A percentile compares a stretch with the other conserved stretches of the same genome.
Evolutionary conservation across 441 rosid species (phyloP).

Genomic region (Gossypium gossypioides): DNA sequence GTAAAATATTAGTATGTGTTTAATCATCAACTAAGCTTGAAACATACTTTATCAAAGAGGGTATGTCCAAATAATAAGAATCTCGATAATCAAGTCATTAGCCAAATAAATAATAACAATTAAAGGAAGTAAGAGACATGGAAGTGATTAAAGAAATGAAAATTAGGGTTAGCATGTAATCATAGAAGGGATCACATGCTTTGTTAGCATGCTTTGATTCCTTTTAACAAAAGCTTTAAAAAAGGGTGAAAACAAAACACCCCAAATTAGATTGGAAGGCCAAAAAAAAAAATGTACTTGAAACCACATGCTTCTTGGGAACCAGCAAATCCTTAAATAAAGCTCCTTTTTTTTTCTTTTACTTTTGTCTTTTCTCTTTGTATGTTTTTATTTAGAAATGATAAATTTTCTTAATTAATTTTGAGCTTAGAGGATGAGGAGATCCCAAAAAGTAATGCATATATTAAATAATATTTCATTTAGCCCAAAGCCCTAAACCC

Average conservation of each 20-base stretch:
- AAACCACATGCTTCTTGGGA: slow-evolving; percentile 55
- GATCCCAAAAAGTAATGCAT: slow-evolving; percentile 43
- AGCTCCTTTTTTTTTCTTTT: neutral
- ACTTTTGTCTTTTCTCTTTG: neutral
- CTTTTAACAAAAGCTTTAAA: slow-evolving; percentile 28
- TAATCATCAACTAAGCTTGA: neutral
- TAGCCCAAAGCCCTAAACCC: slow-evolving; percentile 22
- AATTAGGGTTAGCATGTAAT: slow-evolving; percentile 17
- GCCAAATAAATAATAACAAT: slow-evolving; percentile 5
- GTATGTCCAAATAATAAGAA: slow-evolving; percentile 14
- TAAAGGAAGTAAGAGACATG: neutral
- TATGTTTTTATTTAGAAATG: neutral
- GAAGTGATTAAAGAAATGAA: slow-evolving; percentile 17
- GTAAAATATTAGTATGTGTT: slow-evolving; percentile 2
- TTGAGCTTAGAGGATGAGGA: slow-evolving; percentile 25
- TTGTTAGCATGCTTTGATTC: slow-evolving; percentile 46
- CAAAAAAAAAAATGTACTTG: slow-evolving; percentile 2
- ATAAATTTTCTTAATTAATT: neutral
- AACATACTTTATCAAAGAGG: slow-evolving; percentile 7
- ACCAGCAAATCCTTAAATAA: slow-evolving; percentile 29
- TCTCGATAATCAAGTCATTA: slow-evolving; percentile 5
- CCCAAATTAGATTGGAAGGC: slow-evolving; percentile 12
- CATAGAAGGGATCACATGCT: slow-evolving; percentile 44
- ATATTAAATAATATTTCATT: slow-evolving; percentile 17
- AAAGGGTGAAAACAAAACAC: neutral